Evolutionary conservation across 148 eudicot species (phyloP).

Genomic region (Nepenthes gracilis): DNA sequence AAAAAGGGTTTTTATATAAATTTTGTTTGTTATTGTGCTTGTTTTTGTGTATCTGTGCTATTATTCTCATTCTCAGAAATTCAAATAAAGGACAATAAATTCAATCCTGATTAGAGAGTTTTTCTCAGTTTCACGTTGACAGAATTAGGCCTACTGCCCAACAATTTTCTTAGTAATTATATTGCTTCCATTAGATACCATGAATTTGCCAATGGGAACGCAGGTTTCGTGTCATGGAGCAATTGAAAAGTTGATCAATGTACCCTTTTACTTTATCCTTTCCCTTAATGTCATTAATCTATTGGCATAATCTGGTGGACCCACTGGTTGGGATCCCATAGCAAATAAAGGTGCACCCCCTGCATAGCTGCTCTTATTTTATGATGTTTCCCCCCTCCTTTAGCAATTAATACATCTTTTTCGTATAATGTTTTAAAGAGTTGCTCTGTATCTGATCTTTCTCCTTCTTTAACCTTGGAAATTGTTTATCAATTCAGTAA

Average conservation of each 20-base stretch:
- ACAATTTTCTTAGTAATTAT: not conserved
- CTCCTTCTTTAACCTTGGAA: conserved; percentile 13
- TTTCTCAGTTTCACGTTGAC: no score
- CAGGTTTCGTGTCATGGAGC: not conserved
- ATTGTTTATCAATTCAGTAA: conserved; percentile 11
- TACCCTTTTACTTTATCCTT: not conserved
- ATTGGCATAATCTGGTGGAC: conserved; percentile 3
- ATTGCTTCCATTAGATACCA: conserved; percentile 18
- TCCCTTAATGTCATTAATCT: conserved; percentile 9
- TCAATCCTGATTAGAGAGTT: no score
- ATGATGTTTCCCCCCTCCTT: no score
- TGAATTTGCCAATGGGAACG: not conserved
- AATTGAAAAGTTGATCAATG: no score
- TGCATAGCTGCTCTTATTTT: not conserved
- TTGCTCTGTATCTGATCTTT: conserved; percentile 6
- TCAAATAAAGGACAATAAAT: no score
- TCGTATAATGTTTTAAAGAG: no score
- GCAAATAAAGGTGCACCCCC: conserved; percentile 6
- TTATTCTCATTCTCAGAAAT: no score
- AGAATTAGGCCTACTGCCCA: no score
- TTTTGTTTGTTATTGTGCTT: no score
- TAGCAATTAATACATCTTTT: no score
- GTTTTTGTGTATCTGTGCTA: no score
- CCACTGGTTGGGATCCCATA: conserved; percentile 22
- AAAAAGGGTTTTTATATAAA: no score